phyloP scores from a whole-genome alignment of 768 basidiomycete species.

The Serendipita vermifera region DNA sequence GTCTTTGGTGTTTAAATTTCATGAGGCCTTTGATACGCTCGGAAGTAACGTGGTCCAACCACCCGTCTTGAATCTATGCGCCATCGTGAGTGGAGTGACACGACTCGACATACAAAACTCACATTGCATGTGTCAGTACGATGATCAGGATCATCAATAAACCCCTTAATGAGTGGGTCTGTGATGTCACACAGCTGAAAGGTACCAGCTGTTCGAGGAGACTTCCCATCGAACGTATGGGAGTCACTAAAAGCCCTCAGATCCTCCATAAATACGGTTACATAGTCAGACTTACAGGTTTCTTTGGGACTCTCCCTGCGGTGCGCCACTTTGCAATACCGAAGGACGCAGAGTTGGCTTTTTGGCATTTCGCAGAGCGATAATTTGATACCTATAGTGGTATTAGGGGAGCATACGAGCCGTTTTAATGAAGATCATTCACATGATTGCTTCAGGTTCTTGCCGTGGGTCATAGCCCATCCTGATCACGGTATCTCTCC shows the following conservation, averaged over 20 bases:
- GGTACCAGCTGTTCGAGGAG: slow-evolving; percentile 76
- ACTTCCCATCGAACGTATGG: slow-evolving; percentile 81
- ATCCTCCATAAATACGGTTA: background rate
- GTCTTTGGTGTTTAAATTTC: slow-evolving; percentile 71
- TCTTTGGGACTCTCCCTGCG: background rate
- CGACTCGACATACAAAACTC: slow-evolving; percentile 20
- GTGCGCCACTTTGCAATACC: slow-evolving; percentile 32
- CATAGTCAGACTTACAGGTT: background rate
- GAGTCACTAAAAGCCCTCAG: slow-evolving; percentile 29
- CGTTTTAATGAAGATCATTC: background rate
- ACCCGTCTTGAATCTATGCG: slow-evolving; percentile 36
- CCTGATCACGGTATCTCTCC: slow-evolving; percentile 76
- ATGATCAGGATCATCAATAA: slow-evolving; percentile 64
- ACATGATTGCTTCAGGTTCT: slow-evolving; percentile 43
- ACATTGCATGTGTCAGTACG: slow-evolving; percentile 66
- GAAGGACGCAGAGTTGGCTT: slow-evolving; percentile 69
- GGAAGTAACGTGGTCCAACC: slow-evolving; percentile 66
- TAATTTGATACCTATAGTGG: slow-evolving; percentile 69
- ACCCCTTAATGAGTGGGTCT: slow-evolving; percentile 68
- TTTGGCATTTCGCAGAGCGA: slow-evolving; percentile 81
- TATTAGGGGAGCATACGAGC: background rate
- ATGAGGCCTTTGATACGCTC: slow-evolving; percentile 76
- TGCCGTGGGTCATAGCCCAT: slow-evolving; percentile 84
- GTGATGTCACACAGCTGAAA: slow-evolving; percentile 90
- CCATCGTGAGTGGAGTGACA: background rate